Base-by-base conservation (phyloP, 169 alveolate species). In the Plasmodium sp. region DNA sequence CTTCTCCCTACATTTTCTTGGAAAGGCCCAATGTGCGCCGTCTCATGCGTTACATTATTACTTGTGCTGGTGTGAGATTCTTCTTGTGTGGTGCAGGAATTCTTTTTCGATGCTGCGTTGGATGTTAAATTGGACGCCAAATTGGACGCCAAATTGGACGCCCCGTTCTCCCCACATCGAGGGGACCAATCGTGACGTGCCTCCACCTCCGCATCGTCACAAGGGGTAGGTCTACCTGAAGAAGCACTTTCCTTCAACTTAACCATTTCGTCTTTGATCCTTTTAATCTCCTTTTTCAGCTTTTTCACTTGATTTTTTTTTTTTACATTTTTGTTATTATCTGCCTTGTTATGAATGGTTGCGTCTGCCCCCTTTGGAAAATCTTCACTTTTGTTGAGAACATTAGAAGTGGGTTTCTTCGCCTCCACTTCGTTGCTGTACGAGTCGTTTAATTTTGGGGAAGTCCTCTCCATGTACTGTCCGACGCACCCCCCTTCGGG, bases 181-280 rank as follows among this genome's bases (percentile, higher is more conserved):
- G 22, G n/a, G n/a, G 84, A 33, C 18, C n/a, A 39, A 6, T n/a
- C 56, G 39, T 31, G 34, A 56, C 75, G 56, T 27, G 31, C 41
- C 22, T 54, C 73, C 74, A 27, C 34, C 27, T 72, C 77, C 16
- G 3, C 36, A 31, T 56, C 45, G 5, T 84, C 51, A 71, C n/a
- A 54, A 54, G 27, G 18, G 18, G 27, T 5, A 33, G 7, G 67
- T 48, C 43, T 85, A 48, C 81, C 43, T 10, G 62, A 54, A 16
- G 16, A 75, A 71, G 51, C 73, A 56, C 33, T 88, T 58, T 88
- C 91, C 43, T 77, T 80, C 45, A 88, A 58, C 48, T 88, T 88
- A 58, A 88, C 74, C 94, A 88, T 88, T 67, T 88, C 94, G 51
- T 88, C 83, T 80, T 88, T 88, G 45, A 88, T 88, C 71, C 83